These are phyloP conservation scores for Smallanthus sonchifolius DNA, from an alignment of 129 eudicot species.

Conservation along the genomic window DNA sequence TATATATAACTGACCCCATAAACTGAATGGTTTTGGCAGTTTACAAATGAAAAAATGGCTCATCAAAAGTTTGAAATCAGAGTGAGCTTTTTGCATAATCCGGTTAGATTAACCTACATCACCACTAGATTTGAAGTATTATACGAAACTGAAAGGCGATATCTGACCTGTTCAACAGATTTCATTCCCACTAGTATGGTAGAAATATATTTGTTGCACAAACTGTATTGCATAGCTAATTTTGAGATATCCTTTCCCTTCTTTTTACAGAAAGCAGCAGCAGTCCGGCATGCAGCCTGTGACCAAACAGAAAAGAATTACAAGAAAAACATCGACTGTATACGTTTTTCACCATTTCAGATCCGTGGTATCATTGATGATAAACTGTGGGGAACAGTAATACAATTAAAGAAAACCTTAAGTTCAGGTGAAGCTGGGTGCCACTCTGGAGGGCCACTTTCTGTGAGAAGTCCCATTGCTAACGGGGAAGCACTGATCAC, in stretches of 20 bases:
- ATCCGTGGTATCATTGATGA: background rate
- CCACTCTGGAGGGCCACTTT: conserved; percentile 91
- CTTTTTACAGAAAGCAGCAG: conserved; percentile 65
- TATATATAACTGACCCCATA: background rate
- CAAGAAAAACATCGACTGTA: background rate
- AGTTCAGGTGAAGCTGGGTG: conserved; percentile 92
- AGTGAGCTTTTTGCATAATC: background rate
- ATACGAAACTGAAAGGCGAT: background rate
- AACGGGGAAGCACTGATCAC: conserved; percentile 93
- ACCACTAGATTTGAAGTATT: background rate
- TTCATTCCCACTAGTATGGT: conserved; percentile 90
- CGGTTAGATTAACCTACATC: background rate
- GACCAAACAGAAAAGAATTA: conserved; percentile 4
- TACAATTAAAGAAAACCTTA: conserved; percentile 41
- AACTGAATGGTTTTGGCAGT: background rate
- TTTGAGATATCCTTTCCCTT: conserved; percentile 80
- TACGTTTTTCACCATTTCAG: background rate
- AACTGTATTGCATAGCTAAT: conserved; percentile 86
- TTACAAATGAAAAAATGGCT: background rate
- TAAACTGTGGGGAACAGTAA: background rate
- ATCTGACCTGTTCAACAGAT: conserved; percentile 67
- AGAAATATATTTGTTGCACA: conserved; percentile 68
- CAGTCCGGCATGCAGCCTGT: conserved; percentile 79
- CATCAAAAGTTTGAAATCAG: background rate
- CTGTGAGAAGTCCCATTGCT: conserved; percentile 99